These are phyloP conservation scores for Passalora sequoiae DNA, from an alignment of 2,329 filamentous ascomycete genomes.

Conservation along the genomic window DNA sequence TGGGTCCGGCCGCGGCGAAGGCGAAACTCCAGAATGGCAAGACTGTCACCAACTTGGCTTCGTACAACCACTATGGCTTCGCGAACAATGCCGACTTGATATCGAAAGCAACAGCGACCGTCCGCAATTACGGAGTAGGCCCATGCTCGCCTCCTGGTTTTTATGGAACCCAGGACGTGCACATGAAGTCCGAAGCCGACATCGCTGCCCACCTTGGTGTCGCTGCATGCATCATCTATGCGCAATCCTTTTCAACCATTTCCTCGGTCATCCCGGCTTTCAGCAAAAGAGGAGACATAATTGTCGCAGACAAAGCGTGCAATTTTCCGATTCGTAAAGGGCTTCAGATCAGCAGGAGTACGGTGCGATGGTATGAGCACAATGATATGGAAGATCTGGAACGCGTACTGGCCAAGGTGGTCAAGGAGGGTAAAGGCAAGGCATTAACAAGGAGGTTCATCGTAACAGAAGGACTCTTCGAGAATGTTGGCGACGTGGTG, in stretches of 20 bases:
- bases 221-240: constrained; percentile 87
- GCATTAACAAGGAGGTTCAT: constrained; percentile 89
- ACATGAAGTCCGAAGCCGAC: constrained; percentile 93
- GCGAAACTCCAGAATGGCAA: constrained; percentile 71
- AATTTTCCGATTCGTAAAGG: constrained; percentile 94
- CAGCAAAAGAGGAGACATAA: constrained; percentile 94
- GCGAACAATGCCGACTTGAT: constrained; percentile 87
- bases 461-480: constrained; percentile 91
- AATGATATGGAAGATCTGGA: constrained; percentile 94
- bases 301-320: constrained; percentile 87
- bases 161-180: constrained; percentile 96
- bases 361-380: constrained; percentile 89
- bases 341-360: constrained; percentile 85
- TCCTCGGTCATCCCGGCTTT: constrained; percentile 96
- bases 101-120: constrained; percentile 87
- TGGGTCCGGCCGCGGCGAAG: constrained; percentile 85
- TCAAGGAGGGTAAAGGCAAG: constrained; percentile 81
- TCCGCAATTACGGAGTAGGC: constrained; percentile 92
- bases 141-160: constrained; percentile 96
- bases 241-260: constrained; percentile 92
- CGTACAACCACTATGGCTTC: constrained; percentile 97
- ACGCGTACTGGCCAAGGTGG: constrained; percentile 74
- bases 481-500: constrained; percentile 78
- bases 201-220: constrained; percentile 86
- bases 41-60: constrained; percentile 87